phyloP scores from a whole-genome alignment of 164 flowering plant species.

The Tinospora cordifolia region DNA sequence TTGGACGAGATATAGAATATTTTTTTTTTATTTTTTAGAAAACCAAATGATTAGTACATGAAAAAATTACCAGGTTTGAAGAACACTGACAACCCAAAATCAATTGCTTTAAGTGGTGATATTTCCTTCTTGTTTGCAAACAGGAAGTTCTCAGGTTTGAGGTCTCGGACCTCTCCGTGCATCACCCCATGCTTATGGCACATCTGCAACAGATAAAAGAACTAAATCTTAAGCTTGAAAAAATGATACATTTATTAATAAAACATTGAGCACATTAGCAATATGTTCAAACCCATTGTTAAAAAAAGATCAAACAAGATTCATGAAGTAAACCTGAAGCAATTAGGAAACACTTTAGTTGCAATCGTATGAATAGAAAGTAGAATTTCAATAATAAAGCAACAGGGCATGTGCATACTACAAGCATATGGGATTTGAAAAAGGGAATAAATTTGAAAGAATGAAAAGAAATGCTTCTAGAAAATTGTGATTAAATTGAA shows the following conservation, averaged over 20 bases:
- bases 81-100: conserved; percentile 84
- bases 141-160: conserved; percentile 90
- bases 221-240: background rate
- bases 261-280: background rate
- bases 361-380: background rate
- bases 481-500: background rate
- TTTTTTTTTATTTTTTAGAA: no score
- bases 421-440: background rate
- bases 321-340: background rate
- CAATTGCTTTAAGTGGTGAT: conserved; percentile 75
- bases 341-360: background rate
- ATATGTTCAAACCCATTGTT: background rate
- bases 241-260: background rate
- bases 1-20: background rate
- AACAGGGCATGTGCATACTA: background rate
- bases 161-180: conserved; percentile 91
- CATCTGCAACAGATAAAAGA: conserved; percentile 43
- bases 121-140: conserved; percentile 85
- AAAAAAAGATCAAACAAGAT: background rate
- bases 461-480: no score
- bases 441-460: background rate
- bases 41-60: background rate
- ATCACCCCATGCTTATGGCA: conserved; percentile 95
- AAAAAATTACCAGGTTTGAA: conserved; percentile 62
- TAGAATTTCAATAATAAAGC: background rate